Evolutionary conservation across 2,329 filamentous ascomycete genomes (phyloP), one percentile per base, ranked within the genome.

Genomic region (Sporothrix protearum): DNA sequence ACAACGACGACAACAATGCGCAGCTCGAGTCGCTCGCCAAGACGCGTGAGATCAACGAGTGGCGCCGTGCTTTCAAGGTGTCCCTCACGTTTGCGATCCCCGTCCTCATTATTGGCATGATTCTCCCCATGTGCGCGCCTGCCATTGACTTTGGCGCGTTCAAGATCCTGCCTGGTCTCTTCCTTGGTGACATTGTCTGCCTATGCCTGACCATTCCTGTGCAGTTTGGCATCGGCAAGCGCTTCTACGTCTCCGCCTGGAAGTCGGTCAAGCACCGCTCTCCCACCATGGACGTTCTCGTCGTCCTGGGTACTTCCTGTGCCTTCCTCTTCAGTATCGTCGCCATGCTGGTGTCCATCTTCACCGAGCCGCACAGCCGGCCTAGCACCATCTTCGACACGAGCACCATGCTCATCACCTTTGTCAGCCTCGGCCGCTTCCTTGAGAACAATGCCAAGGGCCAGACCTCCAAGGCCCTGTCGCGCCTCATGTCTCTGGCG

Each of bases 391-490:
- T 97, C 19, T 99, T 99, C 77, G 96, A 99, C 78, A 99, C 96
- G 0, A 97, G 94, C 81, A 97, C 94, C 28, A 99, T 98, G 96
- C 86, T 99, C 68, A 94, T 99, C 80, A 97, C 94, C 0, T 98
- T 99, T 79, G 93, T 97, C 80, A 94, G 92, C 0, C 83, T 99
- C 2, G 93, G 96, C 3, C 90, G 96, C 47, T 99, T 92, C 82
- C 82, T 99, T 22, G 96, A 99, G 81, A 99, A 98, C 79, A 85
- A 90, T 22, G 96, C 96, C 69, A 99, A 98, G 82, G 96, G 96
- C 0, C 93, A 98, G 81, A 99, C 96, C 0, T 97, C 94, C 5
- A 96, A 93, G 78, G 96, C 96, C 0, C 86, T 99, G 2, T 98
- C 95, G 8, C 88, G 91, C 30, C 88, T 99, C 45, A 99, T 99